Evolutionary conservation across 495 filamentous ascomycete species (phyloP).

Genomic region (Hapsidospora chrysogenum): DNA sequence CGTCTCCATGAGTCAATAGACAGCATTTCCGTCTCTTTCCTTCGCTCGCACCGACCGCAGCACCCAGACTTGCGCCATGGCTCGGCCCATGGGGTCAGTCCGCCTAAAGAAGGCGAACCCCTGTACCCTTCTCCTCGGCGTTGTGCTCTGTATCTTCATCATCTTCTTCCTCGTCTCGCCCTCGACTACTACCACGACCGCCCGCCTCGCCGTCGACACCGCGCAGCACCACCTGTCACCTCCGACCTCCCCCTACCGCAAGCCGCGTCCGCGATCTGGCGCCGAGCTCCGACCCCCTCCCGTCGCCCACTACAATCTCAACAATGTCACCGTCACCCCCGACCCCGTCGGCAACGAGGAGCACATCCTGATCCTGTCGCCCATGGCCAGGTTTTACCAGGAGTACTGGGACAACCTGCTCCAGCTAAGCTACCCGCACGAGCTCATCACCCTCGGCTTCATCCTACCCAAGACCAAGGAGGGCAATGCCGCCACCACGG

Average conservation of each 20-base stretch:
- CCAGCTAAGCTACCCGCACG: conserved; percentile 73
- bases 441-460: conserved; percentile 88
- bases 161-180: conserved; percentile 32
- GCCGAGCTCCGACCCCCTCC: conserved; percentile 53
- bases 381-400: conserved; percentile 81
- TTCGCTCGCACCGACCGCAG: no score
- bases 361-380: conserved; percentile 80
- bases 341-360: conserved; percentile 64
- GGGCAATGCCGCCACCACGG: conserved; percentile 64
- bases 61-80: conserved; percentile 14
- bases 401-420: conserved; percentile 93
- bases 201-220: conserved; percentile 30
- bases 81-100: conserved; percentile 36
- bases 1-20: no score
- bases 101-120: conserved; percentile 38
- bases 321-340: conserved; percentile 69
- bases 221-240: conserved; percentile 64
- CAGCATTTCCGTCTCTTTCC: no score
- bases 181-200: conserved; percentile 21
- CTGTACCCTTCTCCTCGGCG: conserved; percentile 30
- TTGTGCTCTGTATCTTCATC: conserved; percentile 33
- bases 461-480: conserved; percentile 85
- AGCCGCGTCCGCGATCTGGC: conserved; percentile 39
- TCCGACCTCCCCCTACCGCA: conserved; percentile 68
- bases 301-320: conserved; percentile 88